Evolutionary conservation across 148 eudicot species (phyloP).

Genomic region (Suaeda aralocaspica): DNA sequence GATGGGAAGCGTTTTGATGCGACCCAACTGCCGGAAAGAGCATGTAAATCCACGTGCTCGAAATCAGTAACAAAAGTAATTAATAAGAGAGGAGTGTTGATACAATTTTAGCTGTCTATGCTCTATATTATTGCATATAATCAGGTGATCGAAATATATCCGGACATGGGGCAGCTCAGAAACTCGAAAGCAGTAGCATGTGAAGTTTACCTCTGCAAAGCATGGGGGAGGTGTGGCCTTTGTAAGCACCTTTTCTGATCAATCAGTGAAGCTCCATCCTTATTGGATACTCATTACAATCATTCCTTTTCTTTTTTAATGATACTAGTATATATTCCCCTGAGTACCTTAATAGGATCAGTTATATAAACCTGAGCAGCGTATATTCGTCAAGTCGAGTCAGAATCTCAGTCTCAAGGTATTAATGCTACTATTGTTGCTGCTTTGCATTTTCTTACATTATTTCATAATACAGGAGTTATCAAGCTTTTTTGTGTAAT

Average conservation of each 20-base stretch:
- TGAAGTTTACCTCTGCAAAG: conserved; percentile 29
- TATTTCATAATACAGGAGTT: neutral
- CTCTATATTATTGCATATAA: conserved; percentile 10
- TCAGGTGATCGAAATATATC: conserved; percentile 1
- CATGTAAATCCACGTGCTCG: conserved; percentile 21
- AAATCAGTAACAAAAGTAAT: too few species aligned
- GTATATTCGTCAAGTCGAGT: conserved; percentile 10
- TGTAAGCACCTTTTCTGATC: conserved; percentile 12
- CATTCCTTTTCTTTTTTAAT: conserved; percentile 1
- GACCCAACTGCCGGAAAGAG: conserved; percentile 23
- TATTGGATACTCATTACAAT: neutral
- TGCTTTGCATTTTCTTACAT: neutral
- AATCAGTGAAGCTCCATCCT: conserved; percentile 10
- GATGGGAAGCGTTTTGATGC: conserved; percentile 27
- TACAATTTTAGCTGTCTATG: conserved; percentile 12
- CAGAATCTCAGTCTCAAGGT: conserved; percentile 13
- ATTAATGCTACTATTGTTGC: neutral
- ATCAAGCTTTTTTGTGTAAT: neutral
- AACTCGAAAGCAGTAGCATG: conserved; percentile 27
- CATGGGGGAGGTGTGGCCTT: conserved; percentile 40
- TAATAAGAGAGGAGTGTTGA: neutral
- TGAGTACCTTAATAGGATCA: neutral
- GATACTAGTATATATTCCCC: neutral
- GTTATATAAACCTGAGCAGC: neutral
- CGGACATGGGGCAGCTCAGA: conserved; percentile 18